A percentile compares a stretch with the other conserved stretches of the same genome.
phyloP scores from a whole-genome alignment of 352 stramenopile species.

The Salisapilia sapeloensis region DNA sequence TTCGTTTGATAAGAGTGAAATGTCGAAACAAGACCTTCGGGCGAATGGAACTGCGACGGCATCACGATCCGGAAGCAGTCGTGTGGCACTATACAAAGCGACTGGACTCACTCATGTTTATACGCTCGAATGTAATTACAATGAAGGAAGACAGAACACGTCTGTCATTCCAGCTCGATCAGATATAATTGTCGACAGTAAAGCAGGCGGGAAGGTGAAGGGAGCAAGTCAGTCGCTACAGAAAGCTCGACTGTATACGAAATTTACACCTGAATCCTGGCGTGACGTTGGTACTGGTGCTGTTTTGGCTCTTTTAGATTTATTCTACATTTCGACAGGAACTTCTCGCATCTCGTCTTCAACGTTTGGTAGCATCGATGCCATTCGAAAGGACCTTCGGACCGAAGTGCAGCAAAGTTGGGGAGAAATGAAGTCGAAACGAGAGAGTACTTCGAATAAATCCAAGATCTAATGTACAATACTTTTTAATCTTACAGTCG shows the following conservation, averaged over 20 bases:
- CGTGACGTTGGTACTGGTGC: conserved; percentile 46
- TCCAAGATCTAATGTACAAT: too few species aligned
- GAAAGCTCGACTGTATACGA: conserved; percentile 22
- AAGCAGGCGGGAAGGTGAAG: conserved; percentile 2
- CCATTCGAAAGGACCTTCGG: conserved; percentile 24
- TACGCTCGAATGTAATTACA: conserved; percentile 90
- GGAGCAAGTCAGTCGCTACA: conserved; percentile 5
- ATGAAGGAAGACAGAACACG: conserved; percentile 29
- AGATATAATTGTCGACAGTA: not conserved
- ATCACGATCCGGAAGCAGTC: conserved; percentile 46
- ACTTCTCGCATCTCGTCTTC: conserved; percentile 14
- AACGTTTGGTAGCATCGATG: conserved; percentile 32
- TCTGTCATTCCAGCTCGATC: not conserved
- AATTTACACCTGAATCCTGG: conserved; percentile 52
- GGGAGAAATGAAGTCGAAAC: too few species aligned
- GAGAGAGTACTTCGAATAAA: too few species aligned
- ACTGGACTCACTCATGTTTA: conserved; percentile 71
- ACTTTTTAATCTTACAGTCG: too few species aligned
- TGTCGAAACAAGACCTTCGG: conserved; percentile 39
- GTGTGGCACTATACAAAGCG: conserved; percentile 56
- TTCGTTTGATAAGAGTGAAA: conserved; percentile 73
- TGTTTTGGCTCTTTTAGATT: conserved; percentile 35
- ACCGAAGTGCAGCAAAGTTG: conserved; percentile 16
- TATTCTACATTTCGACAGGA: conserved; percentile 25
- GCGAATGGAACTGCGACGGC: conserved; percentile 32